A percentile compares a stretch with the other conserved stretches of the same genome.
Evolutionary conservation across 2,329 filamentous ascomycete genomes (phyloP).

Genomic region (Tolypocladium inflatum): DNA sequence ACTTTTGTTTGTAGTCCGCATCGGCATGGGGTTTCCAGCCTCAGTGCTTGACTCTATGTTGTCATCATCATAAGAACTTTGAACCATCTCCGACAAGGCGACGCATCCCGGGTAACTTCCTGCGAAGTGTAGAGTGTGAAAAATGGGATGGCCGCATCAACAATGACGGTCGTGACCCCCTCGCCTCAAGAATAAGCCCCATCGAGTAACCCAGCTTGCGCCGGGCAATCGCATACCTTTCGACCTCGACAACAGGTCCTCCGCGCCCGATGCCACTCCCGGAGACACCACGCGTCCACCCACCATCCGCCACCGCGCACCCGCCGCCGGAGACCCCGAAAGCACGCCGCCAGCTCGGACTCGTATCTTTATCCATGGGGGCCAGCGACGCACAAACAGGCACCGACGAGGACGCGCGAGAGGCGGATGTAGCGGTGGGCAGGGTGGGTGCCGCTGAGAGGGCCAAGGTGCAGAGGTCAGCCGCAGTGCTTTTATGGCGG

Average conservation of each 20-base stretch:
- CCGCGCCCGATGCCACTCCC: conserved; percentile 34
- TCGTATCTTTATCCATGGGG: conserved; percentile 80
- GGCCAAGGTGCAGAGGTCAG: conserved; percentile 61
- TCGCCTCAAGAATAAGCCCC: conserved; percentile 99
- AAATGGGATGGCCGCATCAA: conserved; percentile 13
- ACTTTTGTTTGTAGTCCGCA: conserved; percentile 21
- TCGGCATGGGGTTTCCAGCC: conserved; percentile 26
- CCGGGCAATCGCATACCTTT: conserved; percentile 98
- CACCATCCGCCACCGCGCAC: conserved; percentile 24
- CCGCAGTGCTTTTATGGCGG: conserved; percentile 99
- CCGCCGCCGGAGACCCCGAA: conserved; percentile 5
- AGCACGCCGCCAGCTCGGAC: conserved; percentile 42
- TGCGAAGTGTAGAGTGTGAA: conserved; percentile 29
- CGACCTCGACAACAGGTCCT: conserved; percentile 79
- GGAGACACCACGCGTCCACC: conserved; percentile 40
- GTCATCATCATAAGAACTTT: conserved; percentile 83
- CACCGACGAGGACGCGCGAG: conserved; percentile 2
- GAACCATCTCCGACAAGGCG: conserved; percentile 18
- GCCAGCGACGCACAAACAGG: conserved; percentile 33
- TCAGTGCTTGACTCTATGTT: conserved; percentile 99
- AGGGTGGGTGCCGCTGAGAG: conserved; percentile 30
- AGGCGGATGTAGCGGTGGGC: conserved; percentile 35
- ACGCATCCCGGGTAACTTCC: conserved; percentile 27
- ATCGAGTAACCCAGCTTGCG: conserved; percentile 81
- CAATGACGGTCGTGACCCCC: conserved; percentile 42